Base-by-base conservation (phyloP, 495 filamentous ascomycete species). In the Recurvomyces mirabilis region DNA sequence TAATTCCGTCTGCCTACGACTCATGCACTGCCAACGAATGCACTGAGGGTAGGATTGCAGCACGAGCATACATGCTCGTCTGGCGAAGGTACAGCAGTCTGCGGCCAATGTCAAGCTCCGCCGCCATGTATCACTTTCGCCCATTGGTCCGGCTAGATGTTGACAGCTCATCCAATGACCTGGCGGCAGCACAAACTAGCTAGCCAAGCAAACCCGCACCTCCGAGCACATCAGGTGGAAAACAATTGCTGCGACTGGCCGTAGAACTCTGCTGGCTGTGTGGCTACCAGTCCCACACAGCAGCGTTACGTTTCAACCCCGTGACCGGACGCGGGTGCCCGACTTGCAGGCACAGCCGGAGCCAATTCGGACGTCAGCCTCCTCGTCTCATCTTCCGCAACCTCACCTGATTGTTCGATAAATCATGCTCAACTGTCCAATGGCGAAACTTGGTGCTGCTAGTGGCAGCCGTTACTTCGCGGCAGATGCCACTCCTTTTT, bases 291-390 rank as follows among this genome's bases (percentile, higher is more conserved):
- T 24, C 15, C 41, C 48, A 29, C 48, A 19, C 7, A 21, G 6
- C 39, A 24, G 25, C 43, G 49, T 52, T 25, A 52, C 43, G 25
- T 17, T 38, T 12, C 23, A 9, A 24, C 44, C 47, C 25, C 32
- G 30, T 50, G 47, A 50, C 47, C 36, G 24, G 18, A 41, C 17
- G 17, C 25, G 20, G 10, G 46, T 50, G 39, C 22, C 29, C 29
- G 29, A 22, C 29, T 46, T 40, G 47, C 20, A n/a, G 13, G 3
- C 39, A n/a, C 40, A 29, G 43, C 41, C 18, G 38, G 6, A 43
- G 39, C 32, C 20, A 43, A 43, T 14, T 49, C 39, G 21, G 39
- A 49, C 46, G 18, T 49, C 45, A 47, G 35, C 32, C 34, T 32
- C 21, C 21, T 46, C 3, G 7, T 22, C 10, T 28, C 28, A 37